Base-by-base conservation (phyloP, 192 early-diverging fungal species). In the Powellomyces hirtus region DNA sequence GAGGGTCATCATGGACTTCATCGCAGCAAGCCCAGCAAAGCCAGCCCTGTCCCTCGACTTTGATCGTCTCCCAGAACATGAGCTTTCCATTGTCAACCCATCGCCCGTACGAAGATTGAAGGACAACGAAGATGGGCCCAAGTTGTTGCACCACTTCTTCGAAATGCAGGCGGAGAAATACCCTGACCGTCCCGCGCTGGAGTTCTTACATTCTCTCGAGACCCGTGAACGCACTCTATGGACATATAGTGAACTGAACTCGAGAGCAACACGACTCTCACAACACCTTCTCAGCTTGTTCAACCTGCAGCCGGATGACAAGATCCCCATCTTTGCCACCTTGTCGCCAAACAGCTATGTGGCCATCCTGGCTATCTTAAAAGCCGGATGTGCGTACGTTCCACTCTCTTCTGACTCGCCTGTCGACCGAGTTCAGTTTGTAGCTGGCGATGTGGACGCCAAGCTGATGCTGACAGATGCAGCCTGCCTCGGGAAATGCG, bases 361-460 rank as follows among this genome's bases (percentile, higher is more conserved):
- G 33, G 27, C 51, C 31, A 16, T 71, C 16, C 53, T 71, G 11
- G 70, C 37, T n/a, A 33, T 71, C 38, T 11, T 38, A 34, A 71
- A 71, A 51, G 42, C 51, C 50, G 70, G 70, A 5, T 65, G 50
- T 27, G 59, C 50, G 18, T 71, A 36, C 49, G 50, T 75, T 4
- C 77, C 77, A 18, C 24, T 78, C 18, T 68, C 40, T 42, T 24
- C 27, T 10, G 40, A 61, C n/a, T 14, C 37, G 7, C 77, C 77
- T 34, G 16, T 63, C 7, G 57, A 51, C 0, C 67, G 71, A 0
- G 16, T 22, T 35, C 26, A 18, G 18, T 50, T 29, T 36, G 40
- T 75, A 22, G n/a, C 55, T 4, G 20, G 42, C 16, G 33, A 57
- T 16, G 53, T 62, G 18, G 5, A 22, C 4, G 66, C 59, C 3